Evolutionary conservation across 108 stramenopile species (phyloP).

Genomic region (Nitzschia putrida): DNA sequence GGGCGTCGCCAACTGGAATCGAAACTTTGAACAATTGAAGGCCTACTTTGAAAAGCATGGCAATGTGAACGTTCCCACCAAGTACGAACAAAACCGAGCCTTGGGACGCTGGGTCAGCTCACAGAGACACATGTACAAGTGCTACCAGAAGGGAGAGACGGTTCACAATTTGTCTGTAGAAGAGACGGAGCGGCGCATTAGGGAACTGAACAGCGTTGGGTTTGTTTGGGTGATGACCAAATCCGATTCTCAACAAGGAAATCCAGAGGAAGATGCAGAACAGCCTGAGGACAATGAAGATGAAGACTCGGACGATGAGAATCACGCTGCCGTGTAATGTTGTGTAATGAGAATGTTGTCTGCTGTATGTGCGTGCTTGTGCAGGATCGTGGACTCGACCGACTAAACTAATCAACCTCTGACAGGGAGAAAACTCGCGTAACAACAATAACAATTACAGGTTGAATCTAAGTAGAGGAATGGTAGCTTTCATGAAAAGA

Average conservation of each 20-base stretch:
- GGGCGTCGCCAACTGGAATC: constrained; percentile 58
- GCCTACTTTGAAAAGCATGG: constrained; percentile 45
- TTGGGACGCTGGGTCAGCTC: constrained; percentile 62
- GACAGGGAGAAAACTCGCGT: not conserved
- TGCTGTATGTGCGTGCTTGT: not conserved
- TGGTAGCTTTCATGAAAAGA: not conserved
- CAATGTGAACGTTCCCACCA: constrained; percentile 57
- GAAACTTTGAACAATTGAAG: constrained; percentile 44
- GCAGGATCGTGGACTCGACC: too few species aligned
- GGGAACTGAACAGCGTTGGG: constrained; percentile 22
- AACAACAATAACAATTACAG: not conserved
- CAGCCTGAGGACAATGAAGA: not conserved
- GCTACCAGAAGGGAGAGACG: constrained; percentile 19
- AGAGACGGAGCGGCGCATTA: constrained; percentile 26
- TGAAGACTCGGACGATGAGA: not conserved
- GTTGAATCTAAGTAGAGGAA: not conserved
- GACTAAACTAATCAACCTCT: too few species aligned
- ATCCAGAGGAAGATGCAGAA: not conserved
- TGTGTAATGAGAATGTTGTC: not conserved
- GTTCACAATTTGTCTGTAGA: constrained; percentile 18
- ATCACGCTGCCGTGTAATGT: not conserved
- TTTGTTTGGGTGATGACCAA: constrained; percentile 36
- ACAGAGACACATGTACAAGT: constrained; percentile 49
- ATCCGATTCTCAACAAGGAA: not conserved
- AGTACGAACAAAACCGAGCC: constrained; percentile 48